Conservation (phyloP, 495 filamentous ascomycete species). For the Hypoxylon trugodes region DNA sequence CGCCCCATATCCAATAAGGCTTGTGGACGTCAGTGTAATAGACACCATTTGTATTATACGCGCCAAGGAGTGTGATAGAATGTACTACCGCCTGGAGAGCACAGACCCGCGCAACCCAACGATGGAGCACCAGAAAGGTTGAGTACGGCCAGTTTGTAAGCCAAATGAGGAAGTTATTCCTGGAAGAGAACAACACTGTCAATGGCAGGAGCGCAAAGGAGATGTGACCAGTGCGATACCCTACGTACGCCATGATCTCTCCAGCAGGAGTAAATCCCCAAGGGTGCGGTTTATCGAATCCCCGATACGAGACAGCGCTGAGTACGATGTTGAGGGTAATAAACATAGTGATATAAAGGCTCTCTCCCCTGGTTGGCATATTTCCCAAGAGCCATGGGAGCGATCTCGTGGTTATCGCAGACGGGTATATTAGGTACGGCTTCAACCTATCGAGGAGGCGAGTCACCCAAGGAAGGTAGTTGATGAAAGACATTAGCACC, state of each 20-base stretch:
- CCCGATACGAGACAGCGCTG: constrained; percentile 41
- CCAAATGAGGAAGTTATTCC: constrained; percentile 59
- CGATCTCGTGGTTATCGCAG: constrained; percentile 38
- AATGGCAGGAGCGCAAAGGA: constrained; percentile 46
- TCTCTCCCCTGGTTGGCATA: constrained; percentile 52
- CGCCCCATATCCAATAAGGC: constrained; percentile 54
- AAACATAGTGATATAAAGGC: constrained; percentile 49
- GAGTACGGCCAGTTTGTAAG: constrained; percentile 57
- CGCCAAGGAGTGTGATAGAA: constrained; percentile 34
- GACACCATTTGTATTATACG: constrained; percentile 16
- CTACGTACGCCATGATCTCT: constrained; percentile 51
- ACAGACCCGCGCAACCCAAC: constrained; percentile 56
- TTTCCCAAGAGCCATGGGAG: constrained; percentile 42
- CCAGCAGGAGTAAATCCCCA: constrained; percentile 34
- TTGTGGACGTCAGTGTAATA: constrained; percentile 29
- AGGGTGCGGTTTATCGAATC: constrained; percentile 38
- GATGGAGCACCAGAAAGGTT: constrained; percentile 57
- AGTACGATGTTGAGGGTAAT: constrained; percentile 54
- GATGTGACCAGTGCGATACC: constrained; percentile 50
- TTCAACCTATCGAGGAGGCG: constrained; percentile 23
- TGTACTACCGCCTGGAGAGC: constrained; percentile 51
- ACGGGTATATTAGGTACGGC: constrained; percentile 42
- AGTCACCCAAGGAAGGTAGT: constrained; percentile 33
- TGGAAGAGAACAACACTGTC: constrained; percentile 46
- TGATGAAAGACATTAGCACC: constrained; percentile 29